Base-by-base conservation (phyloP, 78 protist species). In the Bigelowiella natans region DNA sequence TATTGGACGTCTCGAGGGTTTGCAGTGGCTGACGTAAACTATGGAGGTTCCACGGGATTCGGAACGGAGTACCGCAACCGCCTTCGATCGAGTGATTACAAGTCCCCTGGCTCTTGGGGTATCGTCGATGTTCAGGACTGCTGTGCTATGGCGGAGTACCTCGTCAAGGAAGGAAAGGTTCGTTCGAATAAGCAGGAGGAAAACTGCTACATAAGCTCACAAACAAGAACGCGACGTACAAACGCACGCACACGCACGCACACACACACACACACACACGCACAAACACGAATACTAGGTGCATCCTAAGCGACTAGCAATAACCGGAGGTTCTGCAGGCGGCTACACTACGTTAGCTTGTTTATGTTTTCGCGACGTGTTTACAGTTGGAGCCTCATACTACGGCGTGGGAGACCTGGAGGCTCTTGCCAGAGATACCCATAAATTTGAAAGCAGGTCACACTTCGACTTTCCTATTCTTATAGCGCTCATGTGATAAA, bases 361-460 rank as follows among this genome's bases (percentile, higher is more conserved):
- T 18, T 39, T 92, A 7, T 89, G 91, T 1, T 92, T 92, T 34
- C 28, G 28, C 31, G 37, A 83, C 38, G 73, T 37, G 37, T 85
- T 85, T 40, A n/a, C n/a, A n/a, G 51, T 84, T 51, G 82, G 82
- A 18, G 36, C 51, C 85, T 37, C 83, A 36, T 38, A n/a, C 18
- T 92, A 90, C 63, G 94, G 94, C 40, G 92, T 93, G 88, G 38
- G 87, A 30, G 94, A 93, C 86, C 73, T 91, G 2, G 31, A 1
- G 1, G 37, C 88, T 30, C 92, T 93, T 28, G 94, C 94, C 7
- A 29, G 3, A 0, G 93, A 92, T 88, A 93, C 94, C 37, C 94
- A 93, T 89, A 93, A 93, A 87, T 93, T 93, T 39, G 94, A 93
- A 40, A 37, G 63, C 82, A 39, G 93, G n/a, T n/a, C n/a, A n/a